Evolutionary conservation across 768 basidiomycete species (phyloP).

Genomic region (Auricularia sp.): DNA sequence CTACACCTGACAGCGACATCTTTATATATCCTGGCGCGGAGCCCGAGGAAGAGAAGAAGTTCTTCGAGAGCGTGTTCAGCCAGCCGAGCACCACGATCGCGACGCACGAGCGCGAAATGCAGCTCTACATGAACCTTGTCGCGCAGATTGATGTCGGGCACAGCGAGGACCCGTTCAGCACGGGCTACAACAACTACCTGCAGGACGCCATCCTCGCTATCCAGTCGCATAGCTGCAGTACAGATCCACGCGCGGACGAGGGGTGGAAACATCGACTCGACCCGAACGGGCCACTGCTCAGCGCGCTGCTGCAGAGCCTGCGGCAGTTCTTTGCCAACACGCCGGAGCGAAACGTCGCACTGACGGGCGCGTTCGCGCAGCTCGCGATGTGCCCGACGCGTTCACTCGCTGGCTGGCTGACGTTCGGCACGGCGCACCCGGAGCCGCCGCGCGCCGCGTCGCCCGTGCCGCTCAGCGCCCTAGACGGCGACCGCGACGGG

Average conservation of each 20-base stretch:
- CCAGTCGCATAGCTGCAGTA: constrained; percentile 47
- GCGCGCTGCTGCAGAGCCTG: constrained; percentile 57
- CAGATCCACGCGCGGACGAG: constrained; percentile 31
- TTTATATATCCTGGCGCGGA: constrained; percentile 32
- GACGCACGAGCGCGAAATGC: constrained; percentile 80
- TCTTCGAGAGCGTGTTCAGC: constrained; percentile 10
- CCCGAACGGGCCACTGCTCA: constrained; percentile 66
- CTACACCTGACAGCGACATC: constrained; percentile 34
- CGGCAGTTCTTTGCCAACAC: constrained; percentile 76
- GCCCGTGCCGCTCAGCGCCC: constrained; percentile 12
- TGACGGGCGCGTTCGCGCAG: constrained; percentile 73
- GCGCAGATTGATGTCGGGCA: constrained; percentile 69
- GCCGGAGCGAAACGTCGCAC: constrained; percentile 76
- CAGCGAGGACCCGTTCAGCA: constrained; percentile 64
- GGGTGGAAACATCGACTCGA: constrained; percentile 61
- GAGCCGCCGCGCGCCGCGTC: constrained; percentile 6
- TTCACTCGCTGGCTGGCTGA: constrained; percentile 81
- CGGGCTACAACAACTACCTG: constrained; percentile 77
- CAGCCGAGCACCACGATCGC: constrained; percentile 66
- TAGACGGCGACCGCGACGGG: constrained; percentile 36
- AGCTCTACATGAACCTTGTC: constrained; percentile 65
- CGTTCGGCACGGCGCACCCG: constrained; percentile 32
- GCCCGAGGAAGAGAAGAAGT: constrained; percentile 28
- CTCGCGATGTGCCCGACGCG: constrained; percentile 80
- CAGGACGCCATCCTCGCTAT: constrained; percentile 62